Evolutionary conservation across 192 early-diverging fungal genomes (phyloP).

Genomic region (Backusella macrospora): DNA sequence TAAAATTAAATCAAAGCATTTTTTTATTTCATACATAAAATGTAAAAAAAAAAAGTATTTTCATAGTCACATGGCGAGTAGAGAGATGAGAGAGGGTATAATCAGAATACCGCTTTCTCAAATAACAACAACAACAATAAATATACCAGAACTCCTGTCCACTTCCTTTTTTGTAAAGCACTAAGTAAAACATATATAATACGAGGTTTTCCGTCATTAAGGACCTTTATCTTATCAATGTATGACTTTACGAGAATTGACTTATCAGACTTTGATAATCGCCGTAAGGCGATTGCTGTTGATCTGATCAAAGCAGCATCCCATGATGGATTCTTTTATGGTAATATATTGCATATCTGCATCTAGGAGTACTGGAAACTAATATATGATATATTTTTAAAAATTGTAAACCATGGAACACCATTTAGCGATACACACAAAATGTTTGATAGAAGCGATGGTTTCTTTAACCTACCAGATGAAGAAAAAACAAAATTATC

Average conservation of each 20-base stretch:
- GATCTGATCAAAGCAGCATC: slow-evolving; percentile 33
- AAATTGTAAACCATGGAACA: slow-evolving; percentile 36
- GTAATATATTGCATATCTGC: slow-evolving; percentile 10
- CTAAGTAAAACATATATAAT: slow-evolving; percentile 10
- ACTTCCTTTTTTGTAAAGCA: slow-evolving; percentile 1
- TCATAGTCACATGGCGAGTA: not conserved
- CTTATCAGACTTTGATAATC: slow-evolving; percentile 32
- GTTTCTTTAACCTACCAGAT: slow-evolving; percentile 36
- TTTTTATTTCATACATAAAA: not conserved
- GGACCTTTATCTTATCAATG: slow-evolving; percentile 11
- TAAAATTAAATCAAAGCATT: not conserved
- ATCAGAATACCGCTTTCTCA: slow-evolving; percentile 6
- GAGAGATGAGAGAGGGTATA: not conserved
- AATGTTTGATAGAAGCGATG: slow-evolving; percentile 28
- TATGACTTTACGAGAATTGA: slow-evolving; percentile 31
- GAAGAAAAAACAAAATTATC: slow-evolving; percentile 30
- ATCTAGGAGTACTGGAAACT: not conserved
- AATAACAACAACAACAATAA: not conserved
- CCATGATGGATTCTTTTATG: slow-evolving; percentile 38
- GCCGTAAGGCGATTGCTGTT: slow-evolving; percentile 25
- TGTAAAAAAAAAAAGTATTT: not conserved
- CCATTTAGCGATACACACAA: slow-evolving; percentile 10
- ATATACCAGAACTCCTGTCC: not conserved
- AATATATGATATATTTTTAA: not conserved
- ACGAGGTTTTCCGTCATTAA: not conserved